A percentile compares a stretch with the other conserved stretches of the same genome.
Evolutionary conservation across 1,284 basidiomycete genomes (phyloP).

Genomic region (Grifola frondosa): DNA sequence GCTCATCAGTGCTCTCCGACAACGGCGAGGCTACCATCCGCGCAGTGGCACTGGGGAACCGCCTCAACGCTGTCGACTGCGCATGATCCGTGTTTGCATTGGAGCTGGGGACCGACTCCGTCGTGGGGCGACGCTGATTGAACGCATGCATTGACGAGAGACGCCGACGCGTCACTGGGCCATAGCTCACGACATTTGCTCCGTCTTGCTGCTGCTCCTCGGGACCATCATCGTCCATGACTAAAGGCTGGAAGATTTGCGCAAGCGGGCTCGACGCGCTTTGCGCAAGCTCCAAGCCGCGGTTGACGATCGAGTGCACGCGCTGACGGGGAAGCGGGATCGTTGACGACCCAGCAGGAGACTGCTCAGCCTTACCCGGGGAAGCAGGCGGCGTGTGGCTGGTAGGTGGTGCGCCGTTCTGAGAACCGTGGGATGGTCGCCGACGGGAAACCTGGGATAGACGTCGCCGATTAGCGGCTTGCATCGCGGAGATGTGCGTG

Average conservation of each 20-base stretch:
- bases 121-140: conserved; percentile 11
- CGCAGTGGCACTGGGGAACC: conserved; percentile 25
- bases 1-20: conserved; percentile 35
- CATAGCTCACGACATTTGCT: conserved; percentile 48
- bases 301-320: conserved; percentile 46
- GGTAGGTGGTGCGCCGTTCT: conserved; percentile 15
- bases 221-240: conserved; percentile 48
- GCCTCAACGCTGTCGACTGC: conserved; percentile 13
- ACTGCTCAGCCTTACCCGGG: conserved; percentile 19
- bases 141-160: conserved; percentile 44
- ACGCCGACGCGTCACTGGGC: conserved; percentile 55
- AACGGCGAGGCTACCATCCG: conserved; percentile 23
- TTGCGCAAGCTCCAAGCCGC: conserved; percentile 41
- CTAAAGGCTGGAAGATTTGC: conserved; percentile 67
- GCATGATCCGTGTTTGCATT: background rate
- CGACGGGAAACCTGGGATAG: conserved; percentile 34
- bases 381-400: conserved; percentile 19
- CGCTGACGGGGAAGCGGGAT: conserved; percentile 40
- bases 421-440: conserved; percentile 17
- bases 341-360: conserved; percentile 13
- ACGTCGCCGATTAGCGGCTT: conserved; percentile 29
- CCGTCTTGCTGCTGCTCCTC: conserved; percentile 32
- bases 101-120: conserved; percentile 8
- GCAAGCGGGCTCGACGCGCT: conserved; percentile 63
- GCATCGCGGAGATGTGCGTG: conserved; percentile 27